phyloP scores from a whole-genome alignment of 1,284 basidiomycete genomes.

The Leccinum subrobustum region DNA sequence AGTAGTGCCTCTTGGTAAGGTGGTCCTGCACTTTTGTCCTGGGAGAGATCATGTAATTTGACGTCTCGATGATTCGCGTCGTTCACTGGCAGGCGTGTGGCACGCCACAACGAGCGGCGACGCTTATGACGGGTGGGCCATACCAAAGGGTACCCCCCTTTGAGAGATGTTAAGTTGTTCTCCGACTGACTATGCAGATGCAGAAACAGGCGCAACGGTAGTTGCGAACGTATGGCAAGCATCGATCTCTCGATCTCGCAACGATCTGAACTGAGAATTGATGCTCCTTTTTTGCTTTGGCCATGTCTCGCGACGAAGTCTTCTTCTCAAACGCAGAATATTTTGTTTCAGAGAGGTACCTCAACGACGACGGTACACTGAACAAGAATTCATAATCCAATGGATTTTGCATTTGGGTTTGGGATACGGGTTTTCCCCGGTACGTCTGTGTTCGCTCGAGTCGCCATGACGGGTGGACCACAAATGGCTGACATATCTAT shows the following conservation, averaged over 20 bases:
- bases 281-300: slow-evolving; percentile 13
- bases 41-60: not conserved
- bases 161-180: not conserved
- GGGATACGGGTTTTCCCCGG: slow-evolving; percentile 21
- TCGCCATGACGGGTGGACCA: not conserved
- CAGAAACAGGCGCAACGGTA: slow-evolving; percentile 10
- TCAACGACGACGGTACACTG: slow-evolving; percentile 13
- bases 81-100: slow-evolving; percentile 9
- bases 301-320: slow-evolving; percentile 20
- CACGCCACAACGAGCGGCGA: slow-evolving; percentile 17
- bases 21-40: not conserved
- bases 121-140: slow-evolving; percentile 17
- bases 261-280: not conserved
- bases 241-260: not conserved
- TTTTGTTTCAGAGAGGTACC: slow-evolving; percentile 16
- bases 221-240: slow-evolving; percentile 20
- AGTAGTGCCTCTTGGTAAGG: slow-evolving; percentile 8
- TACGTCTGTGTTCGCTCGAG: not conserved
- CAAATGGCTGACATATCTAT: not conserved
- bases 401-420: slow-evolving; percentile 21
- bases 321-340: slow-evolving; percentile 19
- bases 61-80: not conserved
- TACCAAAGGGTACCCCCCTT: slow-evolving; percentile 18
- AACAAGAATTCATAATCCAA: slow-evolving; percentile 11
- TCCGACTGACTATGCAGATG: not conserved